Conservation (phyloP, 441 rosid genomes). For the Arabidopsis lyrata region DNA sequence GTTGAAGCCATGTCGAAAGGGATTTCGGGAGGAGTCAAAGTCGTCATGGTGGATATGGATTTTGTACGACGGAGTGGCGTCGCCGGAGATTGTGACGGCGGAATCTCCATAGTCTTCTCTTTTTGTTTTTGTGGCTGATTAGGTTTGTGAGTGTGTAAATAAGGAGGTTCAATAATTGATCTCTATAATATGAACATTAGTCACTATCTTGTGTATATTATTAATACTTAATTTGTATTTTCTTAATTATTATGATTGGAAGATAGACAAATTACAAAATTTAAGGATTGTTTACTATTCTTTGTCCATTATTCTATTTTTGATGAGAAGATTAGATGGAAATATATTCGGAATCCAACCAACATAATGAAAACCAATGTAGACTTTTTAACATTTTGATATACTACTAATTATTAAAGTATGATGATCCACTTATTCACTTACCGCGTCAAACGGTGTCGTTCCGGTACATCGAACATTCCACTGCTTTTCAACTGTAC, state of each 20-base stretch:
- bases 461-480: neutral
- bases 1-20: slow-evolving; percentile 51
- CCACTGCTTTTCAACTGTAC: neutral
- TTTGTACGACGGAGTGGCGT: slow-evolving; percentile 57
- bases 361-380: neutral
- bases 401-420: too few species aligned
- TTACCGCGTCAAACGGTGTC: neutral
- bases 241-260: slow-evolving; percentile 3
- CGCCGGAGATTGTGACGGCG: slow-evolving; percentile 32
- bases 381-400: too few species aligned
- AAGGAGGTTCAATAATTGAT: slow-evolving; percentile 28
- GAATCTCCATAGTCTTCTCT: slow-evolving; percentile 32
- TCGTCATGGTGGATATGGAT: slow-evolving; percentile 51
- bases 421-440: too few species aligned
- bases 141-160: slow-evolving; percentile 4
- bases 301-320: neutral
- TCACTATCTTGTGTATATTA: slow-evolving; percentile 31
- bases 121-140: slow-evolving; percentile 17
- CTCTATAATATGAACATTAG: slow-evolving; percentile 21
- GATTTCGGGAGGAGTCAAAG: slow-evolving; percentile 38
- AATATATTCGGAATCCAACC: slow-evolving; percentile 24
- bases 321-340: slow-evolving; percentile 15
- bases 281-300: neutral
- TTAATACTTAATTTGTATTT: slow-evolving; percentile 24
- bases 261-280: slow-evolving; percentile 10